A percentile compares a stretch with the other conserved stretches of the same genome.
These are phyloP conservation scores for Gynochthodes officinalis DNA, from an alignment of 257 asterid species.

Conservation along the genomic window DNA sequence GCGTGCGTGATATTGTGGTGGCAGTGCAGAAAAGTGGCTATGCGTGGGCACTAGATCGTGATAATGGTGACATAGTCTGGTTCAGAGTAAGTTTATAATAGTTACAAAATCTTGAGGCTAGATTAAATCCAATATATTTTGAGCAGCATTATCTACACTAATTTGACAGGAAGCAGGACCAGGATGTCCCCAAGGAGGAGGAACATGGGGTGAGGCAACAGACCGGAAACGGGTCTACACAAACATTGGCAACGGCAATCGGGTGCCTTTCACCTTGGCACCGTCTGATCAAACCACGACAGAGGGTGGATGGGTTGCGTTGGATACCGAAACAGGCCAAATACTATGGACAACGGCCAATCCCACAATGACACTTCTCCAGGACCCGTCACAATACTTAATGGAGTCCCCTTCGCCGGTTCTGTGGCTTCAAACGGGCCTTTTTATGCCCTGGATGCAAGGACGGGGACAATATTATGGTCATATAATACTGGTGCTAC, in stretches of 20 bases:
- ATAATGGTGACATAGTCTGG: slow-evolving; percentile 50
- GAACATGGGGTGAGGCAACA: slow-evolving; percentile 72
- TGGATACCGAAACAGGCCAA: slow-evolving; percentile 60
- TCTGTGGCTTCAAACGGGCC: slow-evolving; percentile 62
- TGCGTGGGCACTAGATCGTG: slow-evolving; percentile 69
- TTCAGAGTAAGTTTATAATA: slow-evolving; percentile 36
- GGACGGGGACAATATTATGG: slow-evolving; percentile 54
- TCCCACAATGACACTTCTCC: slow-evolving; percentile 57
- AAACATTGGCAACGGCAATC: slow-evolving; percentile 47
- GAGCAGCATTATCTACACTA: too few relatives aligned
- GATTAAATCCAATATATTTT: too few relatives aligned
- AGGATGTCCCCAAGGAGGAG: slow-evolving; percentile 58
- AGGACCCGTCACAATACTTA: slow-evolving; percentile 62
- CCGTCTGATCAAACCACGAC: slow-evolving; percentile 53
- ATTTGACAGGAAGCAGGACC: slow-evolving; percentile 57
- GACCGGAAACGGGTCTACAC: slow-evolving; percentile 62
- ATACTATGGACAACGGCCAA: slow-evolving; percentile 70
- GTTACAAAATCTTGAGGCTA: too few relatives aligned
- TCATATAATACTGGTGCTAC: slow-evolving; percentile 54
- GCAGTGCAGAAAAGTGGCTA: slow-evolving; percentile 72
- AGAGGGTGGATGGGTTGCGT: slow-evolving; percentile 77
- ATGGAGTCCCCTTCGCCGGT: slow-evolving; percentile 64
- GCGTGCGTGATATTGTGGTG: slow-evolving; percentile 46
- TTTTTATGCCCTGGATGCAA: slow-evolving; percentile 62
- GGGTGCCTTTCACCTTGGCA: slow-evolving; percentile 39